These are phyloP conservation scores for Fusarium coicis DNA, from an alignment of 2,329 filamentous ascomycete species.

Conservation along the genomic window DNA sequence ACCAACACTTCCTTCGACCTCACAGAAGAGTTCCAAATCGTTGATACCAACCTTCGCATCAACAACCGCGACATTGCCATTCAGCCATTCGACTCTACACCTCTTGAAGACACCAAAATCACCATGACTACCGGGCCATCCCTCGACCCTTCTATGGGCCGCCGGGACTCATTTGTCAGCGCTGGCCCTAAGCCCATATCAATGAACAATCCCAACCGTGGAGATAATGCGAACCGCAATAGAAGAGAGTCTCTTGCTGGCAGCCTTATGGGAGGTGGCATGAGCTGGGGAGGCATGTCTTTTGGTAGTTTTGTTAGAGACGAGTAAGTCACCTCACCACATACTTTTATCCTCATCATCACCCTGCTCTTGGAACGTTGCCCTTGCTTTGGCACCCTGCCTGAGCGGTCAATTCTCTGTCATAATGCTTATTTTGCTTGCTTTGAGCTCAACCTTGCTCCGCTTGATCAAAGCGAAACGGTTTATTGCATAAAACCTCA, in stretches of 20 bases:
- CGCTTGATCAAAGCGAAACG: neutral
- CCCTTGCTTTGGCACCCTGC: constrained; percentile 10
- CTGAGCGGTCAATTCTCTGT: neutral
- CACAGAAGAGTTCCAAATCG: constrained; percentile 3
- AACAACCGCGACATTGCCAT: neutral
- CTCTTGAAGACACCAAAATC: constrained; percentile 46
- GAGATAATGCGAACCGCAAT: constrained; percentile 64
- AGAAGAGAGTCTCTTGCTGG: constrained; percentile 72
- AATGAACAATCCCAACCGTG: constrained; percentile 71
- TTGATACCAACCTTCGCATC: constrained; percentile 1
- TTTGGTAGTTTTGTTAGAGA: constrained; percentile 97
- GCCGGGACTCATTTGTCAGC: constrained; percentile 74
- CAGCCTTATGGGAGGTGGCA: constrained; percentile 79
- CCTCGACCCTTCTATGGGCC: constrained; percentile 67
- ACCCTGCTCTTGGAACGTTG: constrained; percentile 2
- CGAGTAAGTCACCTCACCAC: constrained; percentile 75
- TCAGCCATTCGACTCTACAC: neutral
- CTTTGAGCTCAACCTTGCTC: neutral
- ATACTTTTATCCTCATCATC: constrained; percentile 8
- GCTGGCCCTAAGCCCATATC: constrained; percentile 74
- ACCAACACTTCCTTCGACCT: constrained; percentile 48
- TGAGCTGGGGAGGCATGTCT: constrained; percentile 97
- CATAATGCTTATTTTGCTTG: neutral
- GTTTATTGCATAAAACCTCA: neutral
- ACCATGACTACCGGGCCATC: constrained; percentile 69